These are phyloP conservation scores for Penicillium ochrochloron DNA, from an alignment of 495 filamentous ascomycete species.

Conservation along the genomic window DNA sequence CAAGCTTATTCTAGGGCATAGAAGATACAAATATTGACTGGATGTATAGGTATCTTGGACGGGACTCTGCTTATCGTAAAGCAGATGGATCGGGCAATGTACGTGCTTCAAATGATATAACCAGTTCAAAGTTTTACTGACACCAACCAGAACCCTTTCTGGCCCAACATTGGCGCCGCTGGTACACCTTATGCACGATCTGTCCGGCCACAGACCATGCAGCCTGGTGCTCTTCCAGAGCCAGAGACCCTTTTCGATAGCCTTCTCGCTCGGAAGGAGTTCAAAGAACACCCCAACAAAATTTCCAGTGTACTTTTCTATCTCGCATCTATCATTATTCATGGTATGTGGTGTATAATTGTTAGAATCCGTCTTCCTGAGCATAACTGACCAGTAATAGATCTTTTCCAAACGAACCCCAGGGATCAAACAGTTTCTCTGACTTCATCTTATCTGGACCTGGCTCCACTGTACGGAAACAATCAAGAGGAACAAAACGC, in stretches of 20 bases:
- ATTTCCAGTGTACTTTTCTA: conserved; percentile 91
- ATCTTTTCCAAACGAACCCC: conserved; percentile 67
- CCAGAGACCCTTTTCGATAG: conserved; percentile 79
- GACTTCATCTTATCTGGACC: conserved; percentile 85
- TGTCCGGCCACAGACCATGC: conserved; percentile 64
- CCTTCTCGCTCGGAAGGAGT: conserved; percentile 65
- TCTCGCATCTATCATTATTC: conserved; percentile 87
- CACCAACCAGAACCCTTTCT: conserved; percentile 54
- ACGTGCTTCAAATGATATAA: conserved; percentile 12
- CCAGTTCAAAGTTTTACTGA: background rate
- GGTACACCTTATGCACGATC: conserved; percentile 73
- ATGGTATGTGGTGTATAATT: conserved; percentile 50
- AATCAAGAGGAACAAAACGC: conserved; percentile 73
- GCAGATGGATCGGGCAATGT: conserved; percentile 74
- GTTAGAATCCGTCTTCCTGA: background rate
- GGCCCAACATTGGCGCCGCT: conserved; percentile 69
- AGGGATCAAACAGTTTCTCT: conserved; percentile 61
- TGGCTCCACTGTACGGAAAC: conserved; percentile 85
- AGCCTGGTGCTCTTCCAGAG: conserved; percentile 71
- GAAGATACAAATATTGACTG: conserved; percentile 23
- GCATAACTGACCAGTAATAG: conserved; percentile 35
- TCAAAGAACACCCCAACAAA: conserved; percentile 72
- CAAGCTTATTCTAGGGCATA: background rate
- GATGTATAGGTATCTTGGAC: conserved; percentile 51
- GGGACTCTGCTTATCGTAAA: conserved; percentile 62